A percentile compares a stretch with the other conserved stretches of the same genome.
These are phyloP conservation scores for Aspergillus campestris DNA, from an alignment of 495 filamentous ascomycete genomes.

Conservation along the genomic window DNA sequence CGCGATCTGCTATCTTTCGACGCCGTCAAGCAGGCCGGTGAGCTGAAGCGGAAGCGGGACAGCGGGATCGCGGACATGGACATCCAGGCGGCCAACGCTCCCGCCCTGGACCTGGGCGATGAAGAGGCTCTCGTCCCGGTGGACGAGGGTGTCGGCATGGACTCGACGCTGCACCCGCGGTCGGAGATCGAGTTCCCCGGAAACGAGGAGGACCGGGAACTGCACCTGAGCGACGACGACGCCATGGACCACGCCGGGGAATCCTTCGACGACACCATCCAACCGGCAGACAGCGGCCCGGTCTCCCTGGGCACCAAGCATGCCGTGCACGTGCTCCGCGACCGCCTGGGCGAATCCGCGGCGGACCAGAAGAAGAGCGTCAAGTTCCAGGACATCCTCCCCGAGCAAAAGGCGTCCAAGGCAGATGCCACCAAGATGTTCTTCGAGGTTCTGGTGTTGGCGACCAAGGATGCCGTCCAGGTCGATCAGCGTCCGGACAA, in stretches of 20 bases:
- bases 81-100: constrained; percentile 54
- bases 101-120: constrained; percentile 58
- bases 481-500: constrained; percentile 77
- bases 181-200: constrained; percentile 56
- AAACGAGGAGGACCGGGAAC: constrained; percentile 41
- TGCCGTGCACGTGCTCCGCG: constrained; percentile 88
- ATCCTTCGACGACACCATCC: constrained; percentile 73
- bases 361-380: constrained; percentile 63
- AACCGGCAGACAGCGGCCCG: constrained; percentile 72
- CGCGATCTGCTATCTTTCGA: constrained; percentile 77
- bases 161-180: constrained; percentile 40
- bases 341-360: constrained; percentile 66
- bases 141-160: constrained; percentile 43
- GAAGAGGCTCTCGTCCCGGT: constrained; percentile 46
- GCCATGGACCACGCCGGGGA: constrained; percentile 33
- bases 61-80: constrained; percentile 77
- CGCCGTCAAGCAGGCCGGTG: constrained; percentile 63
- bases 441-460: constrained; percentile 89
- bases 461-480: constrained; percentile 96
- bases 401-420: constrained; percentile 65
- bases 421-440: constrained; percentile 98
- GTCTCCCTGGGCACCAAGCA: constrained; percentile 87
- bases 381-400: constrained; percentile 85
- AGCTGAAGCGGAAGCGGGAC: constrained; percentile 90
- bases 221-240: constrained; percentile 47